phyloP scores from a whole-genome alignment of 768 basidiomycete species.

The Trametes cubensis region DNA sequence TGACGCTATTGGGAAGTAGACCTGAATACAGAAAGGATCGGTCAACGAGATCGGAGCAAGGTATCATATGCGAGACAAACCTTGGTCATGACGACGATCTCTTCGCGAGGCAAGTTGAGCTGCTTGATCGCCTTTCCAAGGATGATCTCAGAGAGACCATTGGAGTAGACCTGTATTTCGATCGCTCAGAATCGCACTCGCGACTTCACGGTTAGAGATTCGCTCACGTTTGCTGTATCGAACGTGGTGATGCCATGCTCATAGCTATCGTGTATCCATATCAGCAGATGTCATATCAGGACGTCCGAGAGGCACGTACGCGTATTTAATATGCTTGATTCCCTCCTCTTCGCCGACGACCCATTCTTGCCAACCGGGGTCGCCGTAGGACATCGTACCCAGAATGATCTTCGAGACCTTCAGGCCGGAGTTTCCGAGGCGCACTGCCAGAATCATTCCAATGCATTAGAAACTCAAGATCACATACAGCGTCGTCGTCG shows the following conservation, averaged over 20 bases:
- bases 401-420: constrained; percentile 38
- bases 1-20: constrained; percentile 15
- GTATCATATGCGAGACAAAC: constrained; percentile 21
- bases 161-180: constrained; percentile 36
- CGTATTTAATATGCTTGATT: constrained; percentile 44
- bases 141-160: constrained; percentile 45
- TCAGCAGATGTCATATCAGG: background rate
- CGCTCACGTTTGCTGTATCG: constrained; percentile 36
- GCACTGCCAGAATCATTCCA: constrained; percentile 18
- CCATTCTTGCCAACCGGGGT: constrained; percentile 39
- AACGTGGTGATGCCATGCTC: constrained; percentile 44
- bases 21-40: background rate
- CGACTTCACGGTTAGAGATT: background rate
- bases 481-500: background rate
- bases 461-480: too few species aligned
- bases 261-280: constrained; percentile 26
- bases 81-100: constrained; percentile 56
- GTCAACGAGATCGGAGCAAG: background rate
- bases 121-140: constrained; percentile 51
- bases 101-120: constrained; percentile 48
- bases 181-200: background rate
- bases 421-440: constrained; percentile 34
- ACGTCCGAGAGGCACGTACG: background rate
- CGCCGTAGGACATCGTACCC: constrained; percentile 40
- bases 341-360: constrained; percentile 41